These are phyloP conservation scores for Epichloe glyceriae DNA, from an alignment of 2,329 filamentous ascomycete species.

Conservation along the genomic window DNA sequence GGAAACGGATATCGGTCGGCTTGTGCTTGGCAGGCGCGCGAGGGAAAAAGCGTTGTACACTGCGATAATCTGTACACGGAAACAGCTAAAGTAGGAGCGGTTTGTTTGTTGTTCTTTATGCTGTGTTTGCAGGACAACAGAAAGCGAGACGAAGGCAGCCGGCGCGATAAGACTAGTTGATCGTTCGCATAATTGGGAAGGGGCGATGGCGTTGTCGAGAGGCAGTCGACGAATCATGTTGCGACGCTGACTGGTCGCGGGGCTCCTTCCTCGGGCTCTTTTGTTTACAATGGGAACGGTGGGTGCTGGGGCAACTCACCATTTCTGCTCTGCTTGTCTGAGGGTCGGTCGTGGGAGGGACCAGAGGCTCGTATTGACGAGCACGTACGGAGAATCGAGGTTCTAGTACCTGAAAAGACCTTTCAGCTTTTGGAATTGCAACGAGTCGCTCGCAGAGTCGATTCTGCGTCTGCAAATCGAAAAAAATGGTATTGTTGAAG, in stretches of 20 bases:
- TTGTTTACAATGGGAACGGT: constrained; percentile 6
- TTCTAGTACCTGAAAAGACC: background rate
- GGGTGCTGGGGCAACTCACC: constrained; percentile 8
- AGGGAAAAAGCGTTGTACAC: background rate
- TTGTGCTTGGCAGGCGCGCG: background rate
- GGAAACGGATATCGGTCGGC: background rate
- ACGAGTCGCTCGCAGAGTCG: background rate
- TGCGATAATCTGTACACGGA: background rate
- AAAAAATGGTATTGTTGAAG: background rate
- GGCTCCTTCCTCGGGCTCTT: constrained; percentile 2
- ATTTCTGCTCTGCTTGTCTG: constrained; percentile 1
- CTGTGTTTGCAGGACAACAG: background rate
- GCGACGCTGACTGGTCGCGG: constrained; percentile 3
- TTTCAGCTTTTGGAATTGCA: background rate
- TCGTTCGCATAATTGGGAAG: background rate
- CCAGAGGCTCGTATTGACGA: background rate
- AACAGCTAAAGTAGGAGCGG: background rate
- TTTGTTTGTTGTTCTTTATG: background rate
- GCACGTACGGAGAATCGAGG: background rate
- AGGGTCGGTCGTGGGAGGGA: background rate
- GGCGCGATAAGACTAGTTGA: background rate
- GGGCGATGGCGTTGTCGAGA: background rate
- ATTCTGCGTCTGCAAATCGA: background rate
- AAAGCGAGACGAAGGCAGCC: background rate
- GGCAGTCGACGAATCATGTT: constrained; percentile 5